Evolutionary conservation across 768 basidiomycete species (phyloP), one percentile per base, ranked within the genome.

Genomic region (Clitopilus passeckerianus): DNA sequence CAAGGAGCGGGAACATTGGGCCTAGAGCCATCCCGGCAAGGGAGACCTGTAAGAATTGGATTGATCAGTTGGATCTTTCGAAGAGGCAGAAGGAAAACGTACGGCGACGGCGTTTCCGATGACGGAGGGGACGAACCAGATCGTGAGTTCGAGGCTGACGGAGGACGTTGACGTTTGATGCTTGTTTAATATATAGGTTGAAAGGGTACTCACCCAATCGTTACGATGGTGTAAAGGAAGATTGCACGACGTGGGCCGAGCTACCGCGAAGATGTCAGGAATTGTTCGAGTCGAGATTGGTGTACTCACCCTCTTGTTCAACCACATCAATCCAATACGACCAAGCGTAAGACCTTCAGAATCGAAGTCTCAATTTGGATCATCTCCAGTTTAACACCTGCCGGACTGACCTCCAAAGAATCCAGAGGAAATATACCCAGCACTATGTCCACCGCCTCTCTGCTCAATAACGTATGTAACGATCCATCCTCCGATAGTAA

Each of bases 401-500:
- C 18, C 54, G 24, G 7, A 7, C 27, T 30, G 27, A 64, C 66
- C 68, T n/a, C 65, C 67, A 44, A 68, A 70, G 52, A 66, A 71
- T 14, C 67, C 67, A 34, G 70, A 68, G 6, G 60, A 64, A 27
- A 82, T 75, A 64, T 83, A 84, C 4, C 83, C 82, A 15, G 83
- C 69, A 0, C 71, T 69, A 0, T 74, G 66, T 1, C 82, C 81
- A 18, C 81, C 82, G 5, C 74, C 74, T 10, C 82, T 73, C 22
- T 75, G 70, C 3, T 74, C 63, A 9, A 77, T 74, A 27, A 83
- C 71, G 63, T 76, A 85, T 8, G 81, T 82, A 8, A 83, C 82
- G 33, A 79, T 82, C 83, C 83, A 85, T 0, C 81, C 81, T 66
- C 81, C 81, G 12, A 80, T 67, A 1, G 81, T 79, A 18, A 82